These are phyloP conservation scores for Plasmodium reichenowi DNA, from an alignment of 169 alveolate species.

Conservation along the genomic window DNA sequence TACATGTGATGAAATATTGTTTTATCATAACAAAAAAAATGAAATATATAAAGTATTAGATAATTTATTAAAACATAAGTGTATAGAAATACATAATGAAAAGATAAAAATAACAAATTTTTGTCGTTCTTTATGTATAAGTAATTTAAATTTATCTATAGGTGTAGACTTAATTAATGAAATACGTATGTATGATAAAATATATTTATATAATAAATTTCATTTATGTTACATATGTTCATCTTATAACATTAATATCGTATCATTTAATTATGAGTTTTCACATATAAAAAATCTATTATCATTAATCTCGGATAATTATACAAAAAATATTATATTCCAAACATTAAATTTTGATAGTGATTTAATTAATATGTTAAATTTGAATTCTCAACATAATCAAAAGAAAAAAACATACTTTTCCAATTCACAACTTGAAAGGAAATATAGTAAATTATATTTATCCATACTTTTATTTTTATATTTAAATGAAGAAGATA, in stretches of 20 bases:
- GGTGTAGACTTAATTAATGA: constrained; percentile 43
- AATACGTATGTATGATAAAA: constrained; percentile 25
- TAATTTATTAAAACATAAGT: constrained; percentile 23
- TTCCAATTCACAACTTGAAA: constrained; percentile 20
- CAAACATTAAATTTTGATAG: constrained; percentile 51
- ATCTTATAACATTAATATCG: constrained; percentile 21
- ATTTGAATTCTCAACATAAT: constrained; percentile 22
- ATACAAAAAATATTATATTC: constrained; percentile 55
- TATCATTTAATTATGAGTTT: constrained; percentile 28
- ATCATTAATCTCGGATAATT: constrained; percentile 16
- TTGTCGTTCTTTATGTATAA: constrained; percentile 44
- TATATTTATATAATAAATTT: constrained; percentile 32
- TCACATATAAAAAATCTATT: constrained; percentile 36
- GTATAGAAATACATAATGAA: constrained; percentile 29
- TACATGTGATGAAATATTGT: constrained; percentile 22
- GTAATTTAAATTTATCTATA: constrained; percentile 38
- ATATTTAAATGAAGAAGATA: constrained; percentile 14
- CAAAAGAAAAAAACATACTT: constrained; percentile 12
- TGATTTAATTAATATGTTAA: constrained; percentile 59
- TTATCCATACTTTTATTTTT: constrained; percentile 34
- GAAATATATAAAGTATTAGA: constrained; percentile 19
- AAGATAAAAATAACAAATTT: constrained; percentile 31
- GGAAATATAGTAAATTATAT: constrained; percentile 46
- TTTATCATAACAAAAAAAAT: constrained; percentile 30
- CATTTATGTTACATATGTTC: constrained; percentile 71